phyloP scores from a whole-genome alignment of 1,284 basidiomycete species.

The Puccinia brachypodii region DNA sequence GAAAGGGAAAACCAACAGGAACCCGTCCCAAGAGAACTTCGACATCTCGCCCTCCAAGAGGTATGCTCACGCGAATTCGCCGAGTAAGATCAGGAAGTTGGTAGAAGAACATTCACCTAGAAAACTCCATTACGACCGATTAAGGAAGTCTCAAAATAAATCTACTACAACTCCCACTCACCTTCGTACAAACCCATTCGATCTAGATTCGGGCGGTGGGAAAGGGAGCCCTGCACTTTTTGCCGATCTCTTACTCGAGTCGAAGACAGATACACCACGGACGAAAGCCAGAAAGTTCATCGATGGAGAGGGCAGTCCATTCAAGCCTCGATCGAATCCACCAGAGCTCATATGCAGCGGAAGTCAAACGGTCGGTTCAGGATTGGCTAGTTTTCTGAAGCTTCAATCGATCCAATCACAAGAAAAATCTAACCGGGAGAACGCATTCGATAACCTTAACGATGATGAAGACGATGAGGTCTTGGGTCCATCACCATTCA shows the following conservation, averaged over 20 bases:
- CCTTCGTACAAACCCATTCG: conserved; percentile 28
- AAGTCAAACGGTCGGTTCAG: background rate
- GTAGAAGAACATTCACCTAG: conserved; percentile 33
- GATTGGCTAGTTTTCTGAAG: conserved; percentile 41
- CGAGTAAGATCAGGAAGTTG: conserved; percentile 28
- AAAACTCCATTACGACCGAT: conserved; percentile 20
- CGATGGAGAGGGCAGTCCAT: conserved; percentile 25
- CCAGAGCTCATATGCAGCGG: background rate
- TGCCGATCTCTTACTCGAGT: conserved; percentile 30
- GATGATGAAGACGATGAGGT: conserved; percentile 33
- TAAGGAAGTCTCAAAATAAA: conserved; percentile 3
- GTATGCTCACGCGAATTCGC: conserved; percentile 29
- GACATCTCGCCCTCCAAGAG: conserved; percentile 24
- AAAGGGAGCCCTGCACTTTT: conserved; percentile 41
- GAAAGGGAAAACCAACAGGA: background rate
- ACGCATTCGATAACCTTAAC: background rate
- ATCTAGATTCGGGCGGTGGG: conserved; percentile 32
- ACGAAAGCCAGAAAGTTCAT: conserved; percentile 44
- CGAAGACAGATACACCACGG: conserved; percentile 39
- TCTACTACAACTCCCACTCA: background rate
- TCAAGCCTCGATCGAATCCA: conserved; percentile 23
- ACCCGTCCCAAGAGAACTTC: conserved; percentile 4
- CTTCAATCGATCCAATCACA: background rate
- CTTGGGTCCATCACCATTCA: conserved; percentile 47
- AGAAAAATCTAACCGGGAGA: background rate